Percentiles rank a stretch among this genome's conserved stretches.
These are phyloP conservation scores for Penicillium argentinense DNA, from an alignment of 495 filamentous ascomycete genomes.

Conservation along the genomic window DNA sequence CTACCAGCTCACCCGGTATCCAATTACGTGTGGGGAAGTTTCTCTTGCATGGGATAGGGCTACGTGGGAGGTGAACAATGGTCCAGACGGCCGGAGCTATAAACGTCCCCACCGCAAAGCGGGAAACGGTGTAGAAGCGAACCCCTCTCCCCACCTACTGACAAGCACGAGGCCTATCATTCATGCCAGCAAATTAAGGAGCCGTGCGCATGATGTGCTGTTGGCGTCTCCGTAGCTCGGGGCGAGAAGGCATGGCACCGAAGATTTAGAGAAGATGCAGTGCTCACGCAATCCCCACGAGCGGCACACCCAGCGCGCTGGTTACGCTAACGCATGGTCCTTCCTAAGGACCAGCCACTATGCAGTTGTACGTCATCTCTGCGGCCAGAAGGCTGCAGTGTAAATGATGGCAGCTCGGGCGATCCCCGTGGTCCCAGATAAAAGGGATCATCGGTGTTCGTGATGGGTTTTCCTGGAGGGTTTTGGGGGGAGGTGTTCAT, in stretches of 20 bases:
- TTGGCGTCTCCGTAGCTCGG: no score
- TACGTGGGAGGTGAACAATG: slow-evolving; percentile 2
- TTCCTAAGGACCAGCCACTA: neutral
- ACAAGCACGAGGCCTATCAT: no score
- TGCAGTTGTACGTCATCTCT: neutral
- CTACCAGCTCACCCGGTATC: neutral
- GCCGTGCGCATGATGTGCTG: neutral
- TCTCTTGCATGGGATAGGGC: neutral
- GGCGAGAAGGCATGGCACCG: neutral
- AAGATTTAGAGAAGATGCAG: neutral
- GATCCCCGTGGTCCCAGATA: neutral
- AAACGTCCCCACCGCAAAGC: neutral
- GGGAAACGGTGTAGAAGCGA: neutral
- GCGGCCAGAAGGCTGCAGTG: no score
- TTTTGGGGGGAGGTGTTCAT: no score
- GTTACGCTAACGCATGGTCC: neutral
- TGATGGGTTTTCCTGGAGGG: no score
- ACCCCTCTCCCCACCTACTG: neutral
- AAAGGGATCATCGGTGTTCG: neutral
- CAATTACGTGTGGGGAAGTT: neutral
- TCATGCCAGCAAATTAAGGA: no score
- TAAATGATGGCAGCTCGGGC: no score
- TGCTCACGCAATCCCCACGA: neutral
- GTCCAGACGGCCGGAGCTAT: neutral
- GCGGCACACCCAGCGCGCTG: neutral